Conservation (phyloP, 2,329 filamentous ascomycete genomes). For the Pseudocercospora cruenta region DNA sequence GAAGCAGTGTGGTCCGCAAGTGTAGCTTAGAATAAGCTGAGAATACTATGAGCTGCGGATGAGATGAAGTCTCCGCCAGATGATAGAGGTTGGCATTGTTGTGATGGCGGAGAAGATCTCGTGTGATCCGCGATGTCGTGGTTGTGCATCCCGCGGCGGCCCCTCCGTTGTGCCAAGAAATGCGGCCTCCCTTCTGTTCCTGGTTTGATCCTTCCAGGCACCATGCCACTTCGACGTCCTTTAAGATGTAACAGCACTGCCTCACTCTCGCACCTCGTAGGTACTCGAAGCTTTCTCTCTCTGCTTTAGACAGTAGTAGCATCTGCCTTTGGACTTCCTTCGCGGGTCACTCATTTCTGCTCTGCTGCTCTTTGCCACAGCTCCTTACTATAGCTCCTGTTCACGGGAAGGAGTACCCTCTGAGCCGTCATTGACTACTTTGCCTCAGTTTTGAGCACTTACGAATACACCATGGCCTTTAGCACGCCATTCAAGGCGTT, state of each 20-base stretch:
- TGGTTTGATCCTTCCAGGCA: constrained; percentile 9
- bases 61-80: too few species aligned
- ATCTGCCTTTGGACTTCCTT: not conserved
- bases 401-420: not conserved
- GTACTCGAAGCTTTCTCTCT: not conserved
- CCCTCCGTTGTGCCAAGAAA: not conserved
- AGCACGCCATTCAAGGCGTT: constrained; percentile 14
- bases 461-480: not conserved
- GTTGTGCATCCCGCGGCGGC: not conserved
- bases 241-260: not conserved
- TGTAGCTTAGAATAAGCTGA: too few species aligned
- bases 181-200: not conserved
- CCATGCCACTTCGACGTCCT: not conserved
- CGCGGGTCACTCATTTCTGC: not conserved
- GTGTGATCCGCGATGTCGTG: too few species aligned
- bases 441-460: too few species aligned
- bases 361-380: not conserved
- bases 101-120: too few species aligned
- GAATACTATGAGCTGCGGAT: too few species aligned
- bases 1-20: too few species aligned
- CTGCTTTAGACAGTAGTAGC: not conserved
- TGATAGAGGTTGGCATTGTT: too few species aligned
- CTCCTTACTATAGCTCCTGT: not conserved
- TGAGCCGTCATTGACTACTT: too few species aligned
- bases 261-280: not conserved